These are phyloP conservation scores for Colletotrichum phormii DNA, from an alignment of 2,329 filamentous ascomycete genomes.

Conservation along the genomic window DNA sequence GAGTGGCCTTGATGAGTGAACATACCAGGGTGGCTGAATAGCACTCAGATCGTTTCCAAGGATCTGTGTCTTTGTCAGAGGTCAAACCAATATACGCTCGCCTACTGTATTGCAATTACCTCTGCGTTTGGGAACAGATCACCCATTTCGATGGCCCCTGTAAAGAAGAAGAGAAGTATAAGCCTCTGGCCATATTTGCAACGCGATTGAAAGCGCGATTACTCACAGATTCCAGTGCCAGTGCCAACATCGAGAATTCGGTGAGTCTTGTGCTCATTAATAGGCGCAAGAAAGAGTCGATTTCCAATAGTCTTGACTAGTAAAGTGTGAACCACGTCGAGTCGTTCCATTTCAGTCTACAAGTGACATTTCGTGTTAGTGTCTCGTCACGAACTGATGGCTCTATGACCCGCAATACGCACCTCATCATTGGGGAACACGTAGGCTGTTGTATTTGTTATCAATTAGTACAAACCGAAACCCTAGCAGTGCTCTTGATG, in stretches of 20 bases:
- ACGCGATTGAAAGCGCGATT: too few relatives aligned
- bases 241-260: slow-evolving; percentile 56
- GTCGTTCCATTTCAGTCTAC: slow-evolving; percentile 11
- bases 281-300: slow-evolving; percentile 38
- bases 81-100: too few relatives aligned
- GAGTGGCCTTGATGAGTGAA: too few relatives aligned
- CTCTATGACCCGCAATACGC: too few relatives aligned
- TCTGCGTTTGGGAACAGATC: slow-evolving; percentile 45
- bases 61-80: slow-evolving; percentile 51
- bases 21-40: slow-evolving; percentile 27
- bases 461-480: too few relatives aligned
- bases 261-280: slow-evolving; percentile 44
- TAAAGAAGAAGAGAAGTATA: not conserved
- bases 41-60: slow-evolving; percentile 45
- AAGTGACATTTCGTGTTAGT: not conserved
- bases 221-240: slow-evolving; percentile 54
- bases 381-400: not conserved
- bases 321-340: slow-evolving; percentile 17
- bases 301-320: slow-evolving; percentile 5
- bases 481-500: not conserved
- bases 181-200: not conserved
- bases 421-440: slow-evolving; percentile 52
- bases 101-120: slow-evolving; percentile 17
- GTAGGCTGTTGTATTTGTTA: slow-evolving; percentile 29
- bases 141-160: slow-evolving; percentile 52